A percentile compares a stretch with the other conserved stretches of the same genome.
Evolutionary conservation across 2,329 filamentous ascomycete genomes (phyloP).

Genomic region (Sclerotinia nivalis): DNA sequence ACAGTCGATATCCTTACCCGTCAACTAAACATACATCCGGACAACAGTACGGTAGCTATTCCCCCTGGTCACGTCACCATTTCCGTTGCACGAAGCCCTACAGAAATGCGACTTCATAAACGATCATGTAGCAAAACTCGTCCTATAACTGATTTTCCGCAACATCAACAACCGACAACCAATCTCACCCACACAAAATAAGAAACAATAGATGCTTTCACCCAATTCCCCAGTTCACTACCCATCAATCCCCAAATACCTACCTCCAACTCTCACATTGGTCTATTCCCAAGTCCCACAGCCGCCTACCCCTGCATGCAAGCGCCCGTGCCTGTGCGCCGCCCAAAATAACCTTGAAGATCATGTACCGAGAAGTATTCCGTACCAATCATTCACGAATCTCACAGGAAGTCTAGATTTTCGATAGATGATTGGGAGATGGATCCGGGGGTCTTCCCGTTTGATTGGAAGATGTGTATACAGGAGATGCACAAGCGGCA

Average conservation of each 20-base stretch:
- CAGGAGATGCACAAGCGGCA: neutral
- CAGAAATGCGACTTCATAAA: neutral
- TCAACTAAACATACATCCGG: neutral
- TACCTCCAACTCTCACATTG: constrained; percentile 1
- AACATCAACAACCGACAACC: neutral
- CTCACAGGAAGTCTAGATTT: neutral
- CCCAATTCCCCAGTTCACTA: neutral
- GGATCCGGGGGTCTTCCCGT: neutral
- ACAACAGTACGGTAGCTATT: too few relatives aligned
- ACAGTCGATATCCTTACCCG: neutral
- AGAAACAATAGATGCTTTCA: neutral
- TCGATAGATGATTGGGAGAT: neutral
- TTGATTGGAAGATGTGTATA: constrained; percentile 12
- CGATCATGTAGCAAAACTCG: too few relatives aligned
- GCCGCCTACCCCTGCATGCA: constrained; percentile 17
- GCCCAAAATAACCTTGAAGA: constrained; percentile 1
- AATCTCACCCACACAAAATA: neutral
- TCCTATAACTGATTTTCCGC: neutral
- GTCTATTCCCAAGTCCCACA: neutral
- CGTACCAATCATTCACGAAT: constrained; percentile 5
- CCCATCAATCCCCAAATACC: neutral
- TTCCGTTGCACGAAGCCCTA: neutral
- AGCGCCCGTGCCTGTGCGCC: constrained; percentile 9
- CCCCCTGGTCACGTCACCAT: neutral
- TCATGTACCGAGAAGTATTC: neutral